These are phyloP conservation scores for Aspergillus biplanus DNA, from an alignment of 495 filamentous ascomycete genomes.

Conservation along the genomic window DNA sequence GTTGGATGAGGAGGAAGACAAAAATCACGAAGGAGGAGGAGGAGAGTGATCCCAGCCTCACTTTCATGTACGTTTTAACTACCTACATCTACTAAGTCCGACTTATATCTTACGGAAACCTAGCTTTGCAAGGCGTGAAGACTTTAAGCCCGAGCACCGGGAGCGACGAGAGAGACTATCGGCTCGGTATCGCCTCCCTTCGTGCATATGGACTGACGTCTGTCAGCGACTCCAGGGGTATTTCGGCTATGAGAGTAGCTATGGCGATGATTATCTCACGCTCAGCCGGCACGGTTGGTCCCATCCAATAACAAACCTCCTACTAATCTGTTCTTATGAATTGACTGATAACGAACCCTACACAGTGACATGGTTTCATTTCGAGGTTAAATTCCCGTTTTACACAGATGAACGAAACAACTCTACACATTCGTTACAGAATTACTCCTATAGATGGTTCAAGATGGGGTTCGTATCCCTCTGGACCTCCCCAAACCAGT, in stretches of 20 bases:
- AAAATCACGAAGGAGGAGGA: not conserved
- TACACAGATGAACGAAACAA: not conserved
- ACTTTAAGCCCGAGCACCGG: not conserved
- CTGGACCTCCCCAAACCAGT: not conserved
- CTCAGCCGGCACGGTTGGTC: not conserved
- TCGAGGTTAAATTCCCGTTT: not conserved
- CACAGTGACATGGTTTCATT: conserved; percentile 3
- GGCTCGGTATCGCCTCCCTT: not conserved
- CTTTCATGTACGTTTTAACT: not conserved
- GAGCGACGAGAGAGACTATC: not conserved
- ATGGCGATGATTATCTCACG: not conserved
- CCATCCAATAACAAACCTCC: not conserved
- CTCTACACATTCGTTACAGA: not conserved
- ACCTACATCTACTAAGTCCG: not conserved
- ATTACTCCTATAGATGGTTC: not conserved
- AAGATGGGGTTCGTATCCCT: not conserved
- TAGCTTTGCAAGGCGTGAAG: not conserved
- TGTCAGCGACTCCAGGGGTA: not conserved
- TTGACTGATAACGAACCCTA: not conserved
- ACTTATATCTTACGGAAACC: not conserved
- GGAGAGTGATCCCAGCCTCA: not conserved
- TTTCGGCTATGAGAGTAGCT: not conserved
- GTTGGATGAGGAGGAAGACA: not conserved
- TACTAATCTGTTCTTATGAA: not conserved
- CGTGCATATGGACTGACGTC: not conserved